Conservation (phyloP, 2,329 filamentous ascomycete species). For the Elsinoe batatas region DNA sequence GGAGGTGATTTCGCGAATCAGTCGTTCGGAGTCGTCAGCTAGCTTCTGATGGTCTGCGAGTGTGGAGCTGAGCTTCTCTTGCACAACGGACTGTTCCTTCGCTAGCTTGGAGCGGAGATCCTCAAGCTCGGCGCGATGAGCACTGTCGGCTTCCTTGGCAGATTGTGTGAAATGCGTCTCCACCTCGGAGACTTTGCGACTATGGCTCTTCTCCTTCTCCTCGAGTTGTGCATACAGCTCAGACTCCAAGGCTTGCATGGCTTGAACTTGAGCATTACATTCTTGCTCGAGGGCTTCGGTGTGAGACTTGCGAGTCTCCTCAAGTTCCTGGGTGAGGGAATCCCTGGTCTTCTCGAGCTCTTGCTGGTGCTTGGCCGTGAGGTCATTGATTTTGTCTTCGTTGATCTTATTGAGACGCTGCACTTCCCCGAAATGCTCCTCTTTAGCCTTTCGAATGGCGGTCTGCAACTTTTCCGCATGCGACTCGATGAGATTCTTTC, state of each 20-base stretch:
- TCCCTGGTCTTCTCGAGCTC: slow-evolving; percentile 10
- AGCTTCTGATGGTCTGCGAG: slow-evolving; percentile 4
- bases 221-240: background rate
- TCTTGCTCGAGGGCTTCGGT: background rate
- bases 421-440: slow-evolving; percentile 7
- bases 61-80: slow-evolving; percentile 4
- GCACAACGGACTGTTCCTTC: slow-evolving; percentile 5
- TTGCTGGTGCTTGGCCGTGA: slow-evolving; percentile 11
- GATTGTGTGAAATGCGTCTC: background rate
- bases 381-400: slow-evolving; percentile 11
- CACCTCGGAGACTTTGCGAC: slow-evolving; percentile 3
- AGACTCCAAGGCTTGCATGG: slow-evolving; percentile 10
- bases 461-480: slow-evolving; percentile 7
- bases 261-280: background rate
- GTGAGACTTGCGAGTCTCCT: background rate
- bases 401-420: slow-evolving; percentile 5
- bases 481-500: slow-evolving; percentile 5
- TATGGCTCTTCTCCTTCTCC: slow-evolving; percentile 6
- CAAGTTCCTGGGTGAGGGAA: slow-evolving; percentile 3
- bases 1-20: background rate
- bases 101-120: slow-evolving; percentile 8
- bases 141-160: slow-evolving; percentile 2
- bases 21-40: slow-evolving; percentile 1
- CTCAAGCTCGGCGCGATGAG: slow-evolving; percentile 12
- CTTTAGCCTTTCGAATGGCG: background rate